Conservation (phyloP, 257 asterid species). For the Mentha longifolia region DNA sequence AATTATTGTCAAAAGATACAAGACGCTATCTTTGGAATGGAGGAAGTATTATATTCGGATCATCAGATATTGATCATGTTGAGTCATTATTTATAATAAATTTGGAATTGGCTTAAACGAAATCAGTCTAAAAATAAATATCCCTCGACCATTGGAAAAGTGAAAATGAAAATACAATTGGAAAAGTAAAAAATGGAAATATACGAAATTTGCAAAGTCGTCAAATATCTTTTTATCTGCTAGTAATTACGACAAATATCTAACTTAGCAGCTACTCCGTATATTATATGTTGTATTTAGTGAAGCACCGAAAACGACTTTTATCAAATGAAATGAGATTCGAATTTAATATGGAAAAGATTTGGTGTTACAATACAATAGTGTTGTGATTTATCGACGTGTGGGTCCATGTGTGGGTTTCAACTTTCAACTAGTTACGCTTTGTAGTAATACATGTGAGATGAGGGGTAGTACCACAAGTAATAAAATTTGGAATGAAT, state of each 20-base stretch:
- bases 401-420: slow-evolving; percentile 11
- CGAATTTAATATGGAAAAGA: slow-evolving; percentile 10
- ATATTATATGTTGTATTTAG: not conserved
- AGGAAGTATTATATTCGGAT: not conserved
- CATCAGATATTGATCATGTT: not conserved
- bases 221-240: too few relatives aligned
- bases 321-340: not conserved
- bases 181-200: too few relatives aligned
- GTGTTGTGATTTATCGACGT: not conserved
- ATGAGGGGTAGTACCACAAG: not conserved
- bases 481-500: slow-evolving; percentile 1
- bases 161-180: too few relatives aligned
- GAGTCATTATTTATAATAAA: too few relatives aligned
- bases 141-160: too few relatives aligned
- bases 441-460: not conserved
- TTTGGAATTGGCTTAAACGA: not conserved
- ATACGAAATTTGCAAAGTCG: too few relatives aligned
- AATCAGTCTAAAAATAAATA: too few relatives aligned
- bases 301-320: slow-evolving; percentile 26
- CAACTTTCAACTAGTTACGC: not conserved
- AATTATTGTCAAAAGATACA: too few relatives aligned
- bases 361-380: not conserved
- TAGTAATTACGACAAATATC: too few relatives aligned
- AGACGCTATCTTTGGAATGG: too few relatives aligned
- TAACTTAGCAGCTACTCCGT: too few relatives aligned